Evolutionary conservation across 1,284 basidiomycete genomes (phyloP).

Genomic region (Sporisorium iseilematis-ciliati): DNA sequence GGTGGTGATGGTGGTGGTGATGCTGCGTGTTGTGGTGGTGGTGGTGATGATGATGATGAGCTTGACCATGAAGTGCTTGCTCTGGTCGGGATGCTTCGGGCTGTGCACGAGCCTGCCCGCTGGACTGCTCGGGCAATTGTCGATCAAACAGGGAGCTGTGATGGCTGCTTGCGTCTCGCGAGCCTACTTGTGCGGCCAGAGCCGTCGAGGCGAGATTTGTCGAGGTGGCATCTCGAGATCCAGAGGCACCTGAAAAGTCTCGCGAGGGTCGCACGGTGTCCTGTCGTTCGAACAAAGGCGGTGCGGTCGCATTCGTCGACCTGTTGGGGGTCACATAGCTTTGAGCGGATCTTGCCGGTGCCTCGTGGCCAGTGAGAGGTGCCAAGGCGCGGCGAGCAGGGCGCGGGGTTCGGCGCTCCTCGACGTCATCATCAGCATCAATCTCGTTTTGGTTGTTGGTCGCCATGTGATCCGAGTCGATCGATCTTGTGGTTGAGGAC

Average conservation of each 20-base stretch:
- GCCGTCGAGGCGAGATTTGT: constrained; percentile 39
- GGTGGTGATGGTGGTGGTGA: constrained; percentile 23
- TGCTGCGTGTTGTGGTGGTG: constrained; percentile 24
- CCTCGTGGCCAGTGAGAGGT: constrained; percentile 39
- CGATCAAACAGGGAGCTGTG: constrained; percentile 24
- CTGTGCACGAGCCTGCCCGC: constrained; percentile 7
- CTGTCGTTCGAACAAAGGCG: constrained; percentile 46
- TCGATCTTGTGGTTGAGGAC: constrained; percentile 20
- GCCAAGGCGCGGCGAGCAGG: constrained; percentile 53
- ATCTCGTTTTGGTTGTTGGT: constrained; percentile 1
- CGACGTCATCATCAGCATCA: constrained; percentile 37
- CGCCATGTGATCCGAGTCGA: constrained; percentile 29
- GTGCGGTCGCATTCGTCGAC: constrained; percentile 35
- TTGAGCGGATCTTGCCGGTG: constrained; percentile 8
- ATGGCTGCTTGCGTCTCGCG: constrained; percentile 9
- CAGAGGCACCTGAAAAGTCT: constrained; percentile 25
- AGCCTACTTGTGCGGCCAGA: constrained; percentile 42
- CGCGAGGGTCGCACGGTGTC: constrained; percentile 50
- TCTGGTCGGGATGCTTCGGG: constrained; percentile 1
- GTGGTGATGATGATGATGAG: constrained; percentile 17
- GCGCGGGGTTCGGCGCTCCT: constrained; percentile 56
- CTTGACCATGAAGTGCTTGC: constrained; percentile 9
- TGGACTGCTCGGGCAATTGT: constrained; percentile 12
- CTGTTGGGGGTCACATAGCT: constrained; percentile 42
- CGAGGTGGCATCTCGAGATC: constrained; percentile 29